These are phyloP conservation scores for Euphorbia corollata DNA, from an alignment of 441 rosid genomes.

Conservation along the genomic window DNA sequence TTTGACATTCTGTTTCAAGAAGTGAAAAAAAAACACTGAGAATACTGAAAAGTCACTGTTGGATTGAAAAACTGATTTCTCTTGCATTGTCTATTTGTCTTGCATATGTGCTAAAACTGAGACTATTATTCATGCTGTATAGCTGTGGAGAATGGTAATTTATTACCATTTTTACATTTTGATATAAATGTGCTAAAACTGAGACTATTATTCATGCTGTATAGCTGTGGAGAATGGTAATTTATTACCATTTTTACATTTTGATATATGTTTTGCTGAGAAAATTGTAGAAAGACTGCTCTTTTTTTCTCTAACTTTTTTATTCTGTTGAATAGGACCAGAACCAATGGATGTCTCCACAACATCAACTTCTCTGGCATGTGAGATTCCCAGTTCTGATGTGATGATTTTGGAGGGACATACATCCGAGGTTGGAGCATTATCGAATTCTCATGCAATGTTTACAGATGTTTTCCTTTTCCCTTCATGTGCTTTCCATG, in stretches of 20 bases:
- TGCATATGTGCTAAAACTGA: neutral
- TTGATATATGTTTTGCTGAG: neutral
- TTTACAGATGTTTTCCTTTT: constrained; percentile 11
- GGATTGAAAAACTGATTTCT: neutral
- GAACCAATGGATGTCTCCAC: constrained; percentile 74
- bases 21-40: too few relatives aligned
- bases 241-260: neutral
- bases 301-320: neutral
- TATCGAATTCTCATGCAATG: constrained; percentile 6
- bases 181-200: neutral
- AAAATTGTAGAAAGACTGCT: neutral
- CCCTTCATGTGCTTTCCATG: constrained; percentile 1
- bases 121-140: neutral
- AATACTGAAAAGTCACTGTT: neutral
- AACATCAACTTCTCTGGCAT: constrained; percentile 46
- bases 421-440: constrained; percentile 75
- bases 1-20: neutral
- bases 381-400: constrained; percentile 67
- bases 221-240: neutral
- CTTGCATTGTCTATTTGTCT: neutral
- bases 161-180: neutral
- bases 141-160: neutral
- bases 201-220: neutral
- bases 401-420: constrained; percentile 93
- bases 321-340: constrained; percentile 31